Base-by-base conservation (phyloP, 1,284 basidiomycete species). In the Fomes fomentarius region DNA sequence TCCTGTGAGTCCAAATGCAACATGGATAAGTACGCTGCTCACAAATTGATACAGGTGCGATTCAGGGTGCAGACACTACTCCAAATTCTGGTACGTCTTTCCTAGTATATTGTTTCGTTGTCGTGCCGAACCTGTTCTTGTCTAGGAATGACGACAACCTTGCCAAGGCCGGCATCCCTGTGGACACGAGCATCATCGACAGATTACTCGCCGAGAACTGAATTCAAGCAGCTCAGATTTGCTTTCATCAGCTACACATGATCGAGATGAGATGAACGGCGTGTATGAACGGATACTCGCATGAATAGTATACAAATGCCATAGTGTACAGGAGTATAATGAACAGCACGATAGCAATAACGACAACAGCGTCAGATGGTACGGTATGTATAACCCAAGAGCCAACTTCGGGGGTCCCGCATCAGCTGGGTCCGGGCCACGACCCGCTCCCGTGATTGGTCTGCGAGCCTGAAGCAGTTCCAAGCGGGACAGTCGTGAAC, bases 11-110 rank as follows among this genome's bases (percentile, higher is more conserved):
- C 37, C 38, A 15, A 10, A 22, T 5, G 1, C 28, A 3, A 3
- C 22, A 12, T 12, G 7, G 6, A 14, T 11, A 10, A 9, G n/a
- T n/a, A 3, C 3, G 28, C 11, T 11, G 12, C 14, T 52, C 15
- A 51, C 22, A n/a, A 21, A 44, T n/a, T 24, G 9, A 2, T 44
- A n/a, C 47, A 93, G 90, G 47, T 94, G 93, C 65, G 93, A 95
- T 71, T 91, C 91, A 12, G 93, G 93, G 1, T 84, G 74, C 48
- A 76, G 93, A 53, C 93, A 95, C 77, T 93, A 94, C 70, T 94
- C 91, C 53, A 96, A 94, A 81, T 45, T 31, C 50, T 48, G 46
- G 47, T 46, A 3, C 28, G 40, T 39, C 39, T 5, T 21, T 10
- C 26, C 11, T 9, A 19, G 1, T 1, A 9, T 4, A 26, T 4